Base-by-base conservation (phyloP, 73 alveolate species). In the Loxodes magnus region DNA sequence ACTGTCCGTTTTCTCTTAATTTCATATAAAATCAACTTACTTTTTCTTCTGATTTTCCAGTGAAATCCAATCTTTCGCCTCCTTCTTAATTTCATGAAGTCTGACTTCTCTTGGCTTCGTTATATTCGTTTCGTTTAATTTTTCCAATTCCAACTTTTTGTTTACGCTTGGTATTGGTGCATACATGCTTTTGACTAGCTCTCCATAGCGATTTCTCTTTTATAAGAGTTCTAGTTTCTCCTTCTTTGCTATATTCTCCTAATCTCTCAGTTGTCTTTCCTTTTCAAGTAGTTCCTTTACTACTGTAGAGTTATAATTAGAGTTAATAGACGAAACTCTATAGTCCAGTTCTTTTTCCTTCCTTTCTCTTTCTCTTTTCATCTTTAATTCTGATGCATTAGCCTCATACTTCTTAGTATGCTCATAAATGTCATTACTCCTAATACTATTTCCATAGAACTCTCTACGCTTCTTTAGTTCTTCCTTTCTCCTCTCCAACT, bases 401-500 rank as follows among this genome's bases (percentile, higher is more conserved):
- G 53, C 64, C 25, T 57, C 61, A 31, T 49, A 55, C 4, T 41
- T 19, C 48, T 35, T 31, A 26, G 35, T 41, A 54, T 56, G 71
- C 21, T 65, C 79, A 12, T 31, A 44, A 4, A 65, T 3, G 9
- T 65, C 79, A 4, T 20, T 27, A 21, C 64, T 9, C n/a, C 30
- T 21, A 9, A 65, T 36, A n/a, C n/a, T 1, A 0, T 69, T 69
- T 24, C 43, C 38, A 16, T 50, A 56, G 17, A 65, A 56, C 26
- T 65, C 46, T 31, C 79, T 3, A 10, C 35, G 14, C 9, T 55
- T 56, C 7, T 35, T 53, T 6, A 65, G 71, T 24, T 65, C 59
- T 20, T 23, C 37, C 33, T 65, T 65, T 59, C 56, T 65, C 35
- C 43, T 25, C 14, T 65, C 79, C 6, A 65, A 35, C 12, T 44